phyloP scores from a whole-genome alignment of 1,139 yeast genomes.

The Yamadazyma diddensiae region DNA sequence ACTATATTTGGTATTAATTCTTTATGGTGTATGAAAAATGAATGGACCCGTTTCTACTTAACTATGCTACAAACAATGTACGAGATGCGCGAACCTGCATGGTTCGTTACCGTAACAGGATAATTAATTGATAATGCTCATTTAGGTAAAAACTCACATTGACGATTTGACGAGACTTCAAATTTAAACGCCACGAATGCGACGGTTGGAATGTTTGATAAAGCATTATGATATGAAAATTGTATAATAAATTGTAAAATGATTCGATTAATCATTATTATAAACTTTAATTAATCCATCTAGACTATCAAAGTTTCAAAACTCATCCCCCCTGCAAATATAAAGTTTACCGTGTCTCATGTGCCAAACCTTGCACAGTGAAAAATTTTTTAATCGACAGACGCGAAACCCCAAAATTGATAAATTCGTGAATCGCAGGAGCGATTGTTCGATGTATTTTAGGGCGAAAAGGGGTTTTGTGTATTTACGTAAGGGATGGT shows the following conservation, averaged over 20 bases:
- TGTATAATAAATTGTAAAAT: no score
- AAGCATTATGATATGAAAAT: background rate
- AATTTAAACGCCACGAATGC: no score
- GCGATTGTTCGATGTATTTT: slow-evolving; percentile 2
- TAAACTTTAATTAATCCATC: no score
- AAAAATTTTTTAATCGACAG: slow-evolving; percentile 1
- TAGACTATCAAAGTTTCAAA: no score
- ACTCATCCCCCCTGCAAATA: background rate
- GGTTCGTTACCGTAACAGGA: slow-evolving; percentile 8
- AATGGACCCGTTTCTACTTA: slow-evolving; percentile 1
- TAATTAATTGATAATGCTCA: slow-evolving; percentile 11
- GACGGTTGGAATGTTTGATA: no score
- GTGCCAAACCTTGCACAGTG: background rate
- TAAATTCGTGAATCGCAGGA: slow-evolving; percentile 1
- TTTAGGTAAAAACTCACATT: slow-evolving; percentile 1
- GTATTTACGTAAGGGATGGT: slow-evolving; percentile 2
- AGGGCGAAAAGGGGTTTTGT: slow-evolving; percentile 2
- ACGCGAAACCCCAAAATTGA: slow-evolving; percentile 1
- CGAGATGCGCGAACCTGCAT: background rate
- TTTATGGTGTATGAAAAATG: background rate
- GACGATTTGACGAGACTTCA: slow-evolving; percentile 1
- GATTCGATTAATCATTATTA: no score
- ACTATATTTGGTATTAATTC: background rate
- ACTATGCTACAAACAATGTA: slow-evolving; percentile 1
- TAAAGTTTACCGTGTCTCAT: slow-evolving; percentile 1